These are phyloP conservation scores for Daldinia concentrica DNA, from an alignment of 495 filamentous ascomycete genomes.

Conservation along the genomic window DNA sequence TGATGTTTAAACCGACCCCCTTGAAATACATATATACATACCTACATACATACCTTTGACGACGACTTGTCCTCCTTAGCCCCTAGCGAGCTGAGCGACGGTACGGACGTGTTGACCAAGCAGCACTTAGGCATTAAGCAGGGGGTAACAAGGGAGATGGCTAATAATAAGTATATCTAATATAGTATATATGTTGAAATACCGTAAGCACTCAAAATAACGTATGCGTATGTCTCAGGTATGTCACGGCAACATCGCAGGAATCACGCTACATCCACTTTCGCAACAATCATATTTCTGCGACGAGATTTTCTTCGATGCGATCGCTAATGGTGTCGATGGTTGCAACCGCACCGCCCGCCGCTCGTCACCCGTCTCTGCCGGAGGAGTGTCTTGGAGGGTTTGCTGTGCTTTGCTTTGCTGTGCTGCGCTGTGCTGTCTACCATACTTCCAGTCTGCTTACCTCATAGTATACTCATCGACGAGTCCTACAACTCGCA, in stretches of 20 bases:
- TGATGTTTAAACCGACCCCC: slow-evolving; percentile 40
- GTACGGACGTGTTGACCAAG: slow-evolving; percentile 2
- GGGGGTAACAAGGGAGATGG: slow-evolving; percentile 10
- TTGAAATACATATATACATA: too few relatives aligned
- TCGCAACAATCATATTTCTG: slow-evolving; percentile 26
- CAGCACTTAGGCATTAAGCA: background rate
- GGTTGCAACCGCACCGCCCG: slow-evolving; percentile 5
- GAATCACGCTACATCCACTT: slow-evolving; percentile 28
- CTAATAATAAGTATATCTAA: slow-evolving; percentile 37
- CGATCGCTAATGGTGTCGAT: slow-evolving; percentile 19
- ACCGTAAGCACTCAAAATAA: slow-evolving; percentile 44
- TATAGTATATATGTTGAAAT: slow-evolving; percentile 16
- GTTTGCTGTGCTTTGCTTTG: background rate
- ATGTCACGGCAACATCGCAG: slow-evolving; percentile 37
- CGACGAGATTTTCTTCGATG: slow-evolving; percentile 31
- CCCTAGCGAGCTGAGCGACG: slow-evolving; percentile 18
- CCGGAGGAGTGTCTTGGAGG: slow-evolving; percentile 3
- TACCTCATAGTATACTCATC: background rate
- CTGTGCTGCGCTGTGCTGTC: background rate
- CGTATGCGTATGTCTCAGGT: slow-evolving; percentile 4
- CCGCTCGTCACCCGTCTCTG: slow-evolving; percentile 1
- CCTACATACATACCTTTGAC: too few relatives aligned
- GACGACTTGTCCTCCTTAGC: slow-evolving; percentile 11
- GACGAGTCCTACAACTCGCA: background rate
- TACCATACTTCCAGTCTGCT: background rate